Evolutionary conservation across 768 basidiomycete genomes (phyloP).

Genomic region (Lentinula boryana): DNA sequence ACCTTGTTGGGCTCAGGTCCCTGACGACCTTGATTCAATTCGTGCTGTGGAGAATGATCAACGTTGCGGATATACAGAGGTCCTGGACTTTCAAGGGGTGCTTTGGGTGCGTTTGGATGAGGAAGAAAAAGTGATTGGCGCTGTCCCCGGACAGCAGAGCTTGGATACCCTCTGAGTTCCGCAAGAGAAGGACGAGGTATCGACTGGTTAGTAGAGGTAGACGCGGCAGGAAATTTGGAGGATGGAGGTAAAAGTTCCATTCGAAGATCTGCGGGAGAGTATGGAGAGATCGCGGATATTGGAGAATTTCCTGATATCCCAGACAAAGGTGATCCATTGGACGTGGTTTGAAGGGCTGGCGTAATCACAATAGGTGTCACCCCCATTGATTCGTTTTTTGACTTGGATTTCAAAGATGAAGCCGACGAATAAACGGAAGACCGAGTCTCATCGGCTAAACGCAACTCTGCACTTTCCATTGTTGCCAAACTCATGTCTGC

Average conservation of each 20-base stretch:
- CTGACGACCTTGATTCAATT: constrained; percentile 12
- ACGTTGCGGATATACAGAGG: constrained; percentile 52
- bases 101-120: constrained; percentile 51
- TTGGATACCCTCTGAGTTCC: constrained; percentile 14
- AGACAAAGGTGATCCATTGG: not conserved
- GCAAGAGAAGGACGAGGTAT: constrained; percentile 15
- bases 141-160: constrained; percentile 10
- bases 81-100: constrained; percentile 32
- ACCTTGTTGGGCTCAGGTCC: constrained; percentile 5
- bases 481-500: constrained; percentile 3
- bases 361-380: not conserved
- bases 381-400: not conserved
- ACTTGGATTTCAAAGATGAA: not conserved
- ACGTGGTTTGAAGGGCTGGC: not conserved
- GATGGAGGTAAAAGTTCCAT: constrained; percentile 11
- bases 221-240: constrained; percentile 13
- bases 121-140: constrained; percentile 44
- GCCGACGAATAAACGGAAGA: not conserved
- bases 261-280: constrained; percentile 3
- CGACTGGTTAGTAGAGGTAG: constrained; percentile 13
- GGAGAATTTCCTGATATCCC: not conserved
- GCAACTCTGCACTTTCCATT: not conserved
- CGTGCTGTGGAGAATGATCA: constrained; percentile 3
- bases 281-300: not conserved
- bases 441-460: not conserved